Evolutionary conservation across 2,329 filamentous ascomycete species (phyloP).

Genomic region (Colletotrichum kahawae): DNA sequence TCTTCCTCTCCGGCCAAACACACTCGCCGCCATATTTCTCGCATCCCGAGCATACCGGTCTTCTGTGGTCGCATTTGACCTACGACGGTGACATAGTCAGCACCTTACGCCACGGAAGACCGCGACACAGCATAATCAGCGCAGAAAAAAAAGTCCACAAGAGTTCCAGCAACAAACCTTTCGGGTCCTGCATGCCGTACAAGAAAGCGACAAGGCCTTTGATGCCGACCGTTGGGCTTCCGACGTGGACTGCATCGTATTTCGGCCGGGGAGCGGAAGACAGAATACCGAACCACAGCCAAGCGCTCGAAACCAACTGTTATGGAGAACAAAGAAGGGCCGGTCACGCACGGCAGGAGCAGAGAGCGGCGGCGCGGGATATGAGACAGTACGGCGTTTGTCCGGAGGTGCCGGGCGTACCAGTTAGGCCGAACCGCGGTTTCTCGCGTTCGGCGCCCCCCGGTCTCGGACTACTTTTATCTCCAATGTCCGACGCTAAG

Average conservation of each 20-base stretch:
- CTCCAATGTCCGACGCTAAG: neutral
- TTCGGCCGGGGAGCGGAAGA: neutral
- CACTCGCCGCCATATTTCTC: neutral
- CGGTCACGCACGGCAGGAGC: neutral
- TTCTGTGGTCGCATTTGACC: constrained; percentile 4
- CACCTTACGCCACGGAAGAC: neutral
- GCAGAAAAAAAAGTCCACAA: neutral
- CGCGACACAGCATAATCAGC: neutral
- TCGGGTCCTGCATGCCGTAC: neutral
- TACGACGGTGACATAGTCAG: neutral
- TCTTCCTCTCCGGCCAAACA: neutral
- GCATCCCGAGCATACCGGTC: neutral
- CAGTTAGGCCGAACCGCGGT: neutral
- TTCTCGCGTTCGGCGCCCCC: neutral
- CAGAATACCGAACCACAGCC: neutral
- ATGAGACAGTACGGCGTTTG: neutral
- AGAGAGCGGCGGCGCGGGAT: neutral
- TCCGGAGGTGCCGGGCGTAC: neutral
- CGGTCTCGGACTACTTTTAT: neutral
- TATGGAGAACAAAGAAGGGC: neutral
- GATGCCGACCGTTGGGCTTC: neutral
- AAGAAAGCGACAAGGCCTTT: neutral
- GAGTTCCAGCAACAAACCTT: neutral
- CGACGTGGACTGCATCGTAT: neutral
- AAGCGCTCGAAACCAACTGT: neutral